phyloP scores from a whole-genome alignment of 2,329 filamentous ascomycete genomes.

The Colletotrichum gloeosporioides region DNA sequence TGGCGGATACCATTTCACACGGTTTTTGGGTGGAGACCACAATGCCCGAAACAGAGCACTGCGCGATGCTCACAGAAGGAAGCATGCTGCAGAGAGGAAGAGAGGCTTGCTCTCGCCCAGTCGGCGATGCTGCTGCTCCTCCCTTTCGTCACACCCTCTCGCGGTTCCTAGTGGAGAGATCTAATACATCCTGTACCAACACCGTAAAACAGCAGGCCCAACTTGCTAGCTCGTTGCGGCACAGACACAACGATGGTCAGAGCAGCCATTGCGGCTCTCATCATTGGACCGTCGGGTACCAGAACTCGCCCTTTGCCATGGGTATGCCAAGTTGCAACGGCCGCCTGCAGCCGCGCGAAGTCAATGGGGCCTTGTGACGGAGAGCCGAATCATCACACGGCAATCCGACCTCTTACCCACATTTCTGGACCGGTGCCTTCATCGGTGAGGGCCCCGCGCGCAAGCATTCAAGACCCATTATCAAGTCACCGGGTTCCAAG shows the following conservation, averaged over 20 bases:
- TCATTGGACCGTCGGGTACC: constrained; percentile 5
- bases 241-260: background rate
- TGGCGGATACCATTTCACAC: background rate
- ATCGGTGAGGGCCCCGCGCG: constrained; percentile 7
- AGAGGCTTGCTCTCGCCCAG: background rate
- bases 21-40: background rate
- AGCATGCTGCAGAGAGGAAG: background rate
- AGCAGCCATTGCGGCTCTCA: constrained; percentile 4
- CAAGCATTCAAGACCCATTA: background rate
- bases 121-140: constrained; percentile 1
- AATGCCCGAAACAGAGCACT: background rate
- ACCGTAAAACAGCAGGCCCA: background rate
- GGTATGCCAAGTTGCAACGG: constrained; percentile 19
- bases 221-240: constrained; percentile 1
- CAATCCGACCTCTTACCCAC: constrained; percentile 2
- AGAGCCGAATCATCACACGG: background rate
- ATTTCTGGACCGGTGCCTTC: background rate
- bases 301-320: constrained; percentile 4
- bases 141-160: constrained; percentile 14
- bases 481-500: background rate
- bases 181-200: constrained; percentile 1
- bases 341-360: constrained; percentile 16
- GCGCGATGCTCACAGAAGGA: background rate
- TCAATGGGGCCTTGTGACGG: constrained; percentile 7
- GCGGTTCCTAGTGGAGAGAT: constrained; percentile 13